Base-by-base conservation (phyloP, 306 rosid genomes). In the Citrullus mucosospermus region DNA sequence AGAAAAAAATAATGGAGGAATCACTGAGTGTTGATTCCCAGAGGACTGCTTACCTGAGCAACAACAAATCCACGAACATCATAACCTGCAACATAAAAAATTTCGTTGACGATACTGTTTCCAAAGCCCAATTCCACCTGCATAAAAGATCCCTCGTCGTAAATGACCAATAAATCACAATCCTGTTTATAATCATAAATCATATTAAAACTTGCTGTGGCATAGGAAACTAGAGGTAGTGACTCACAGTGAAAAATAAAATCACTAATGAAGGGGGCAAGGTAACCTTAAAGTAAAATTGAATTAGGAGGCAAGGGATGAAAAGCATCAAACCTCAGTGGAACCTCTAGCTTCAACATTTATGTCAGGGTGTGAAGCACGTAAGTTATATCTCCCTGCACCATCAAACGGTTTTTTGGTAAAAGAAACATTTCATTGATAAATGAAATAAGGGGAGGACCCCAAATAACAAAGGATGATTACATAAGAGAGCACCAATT, bases 61-160 rank as follows among this genome's bases (percentile, higher is more conserved):
- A 90, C 99, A 83, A 95, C 96, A 86, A 75, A 89, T 34, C 98
- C 99, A 69, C 80, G 85, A 63, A 95, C 82, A 83, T 90, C 86
- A 80, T 92, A 91, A 62, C 99, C 99, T 80, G 96, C 86, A 81
- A 91, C 93, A 82, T 79, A 91, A 90, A 96, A 91, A 80, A 88
- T 81, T 65, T 92, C 93, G 38, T 86, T 92, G 65, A 87, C 88
- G 48, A 84, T 43, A 34, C 83, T 83, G 73, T 96, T 96, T 81
- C 97, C 98, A 82, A 96, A 92, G 59, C 97, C 93, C 84, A 96
- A 76, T 63, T 91, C 90, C 81, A 96, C 91, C 99, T 96, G 97
- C 85, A 85, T 85, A 58, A 83, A 63, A 77, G 60, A 77, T 70
- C 25, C 56, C 72, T 67, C 62, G 41, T 74, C 66, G 51, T 62